phyloP scores from a whole-genome alignment of 2,329 filamentous ascomycete genomes.

The Fusarium compactum region DNA sequence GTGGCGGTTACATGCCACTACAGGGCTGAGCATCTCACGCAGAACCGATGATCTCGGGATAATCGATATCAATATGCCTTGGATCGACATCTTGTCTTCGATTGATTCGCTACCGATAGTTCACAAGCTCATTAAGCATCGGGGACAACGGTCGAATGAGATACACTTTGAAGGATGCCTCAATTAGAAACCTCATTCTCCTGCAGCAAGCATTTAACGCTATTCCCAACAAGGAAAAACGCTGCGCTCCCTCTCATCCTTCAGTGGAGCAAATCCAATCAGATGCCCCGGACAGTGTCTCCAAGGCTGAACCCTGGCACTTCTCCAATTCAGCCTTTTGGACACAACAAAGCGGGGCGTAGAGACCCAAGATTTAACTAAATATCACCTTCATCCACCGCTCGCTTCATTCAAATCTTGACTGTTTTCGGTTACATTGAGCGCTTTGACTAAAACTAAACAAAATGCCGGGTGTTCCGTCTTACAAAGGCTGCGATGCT shows the following conservation, averaged over 20 bases:
- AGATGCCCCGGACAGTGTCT: neutral
- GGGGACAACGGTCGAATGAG: conserved; percentile 7
- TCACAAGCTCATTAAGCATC: neutral
- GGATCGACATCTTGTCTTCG: neutral
- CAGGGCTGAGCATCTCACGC: conserved; percentile 26
- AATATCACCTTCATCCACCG: conserved; percentile 4
- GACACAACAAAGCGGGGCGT: conserved; percentile 18
- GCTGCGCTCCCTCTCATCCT: conserved; percentile 25
- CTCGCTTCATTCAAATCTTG: conserved; percentile 6
- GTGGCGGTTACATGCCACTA: neutral
- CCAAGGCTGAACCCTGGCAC: conserved; percentile 17
- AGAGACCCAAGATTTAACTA: conserved; percentile 9
- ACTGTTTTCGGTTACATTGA: conserved; percentile 38
- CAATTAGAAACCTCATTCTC: neutral
- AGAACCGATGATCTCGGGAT: conserved; percentile 20
- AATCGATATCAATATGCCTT: conserved; percentile 10
- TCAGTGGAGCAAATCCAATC: conserved; percentile 20
- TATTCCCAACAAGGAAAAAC: conserved; percentile 30
- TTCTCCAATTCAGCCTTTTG: conserved; percentile 4
- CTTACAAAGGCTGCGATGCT: conserved; percentile 62
- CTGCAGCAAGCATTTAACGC: neutral
- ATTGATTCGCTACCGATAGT: conserved; percentile 5
- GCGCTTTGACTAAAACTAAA: conserved; percentile 29
- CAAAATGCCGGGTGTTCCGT: conserved; percentile 64
- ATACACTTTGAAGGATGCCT: neutral